Evolutionary conservation across 2,329 filamentous ascomycete species (phyloP).

Genomic region (Pseudogymnoascus verrucosus): DNA sequence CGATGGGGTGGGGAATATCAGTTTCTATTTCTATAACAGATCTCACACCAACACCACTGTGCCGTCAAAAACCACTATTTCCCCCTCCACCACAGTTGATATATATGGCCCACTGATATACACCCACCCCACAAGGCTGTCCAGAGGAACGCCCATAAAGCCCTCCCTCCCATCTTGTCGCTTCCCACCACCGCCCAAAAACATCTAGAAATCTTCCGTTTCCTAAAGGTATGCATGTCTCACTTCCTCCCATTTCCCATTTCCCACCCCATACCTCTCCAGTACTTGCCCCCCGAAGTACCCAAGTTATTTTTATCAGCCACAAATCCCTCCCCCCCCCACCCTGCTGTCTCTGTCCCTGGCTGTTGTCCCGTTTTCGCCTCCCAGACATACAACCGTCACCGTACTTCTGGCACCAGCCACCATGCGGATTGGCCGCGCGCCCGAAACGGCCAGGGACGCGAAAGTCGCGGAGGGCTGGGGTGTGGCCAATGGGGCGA

Average conservation of each 20-base stretch:
- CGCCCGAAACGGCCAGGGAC: background rate
- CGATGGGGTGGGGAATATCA: background rate
- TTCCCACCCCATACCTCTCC: background rate
- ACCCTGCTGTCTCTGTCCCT: background rate
- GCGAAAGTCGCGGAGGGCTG: background rate
- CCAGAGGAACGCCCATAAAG: background rate
- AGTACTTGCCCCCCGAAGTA: background rate
- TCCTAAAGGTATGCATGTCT: background rate
- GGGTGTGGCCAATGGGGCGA: background rate
- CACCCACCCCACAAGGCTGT: background rate
- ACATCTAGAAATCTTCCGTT: background rate
- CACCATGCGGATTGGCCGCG: background rate
- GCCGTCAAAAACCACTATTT: background rate
- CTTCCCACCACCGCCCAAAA: background rate
- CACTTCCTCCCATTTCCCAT: background rate
- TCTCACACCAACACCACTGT: background rate
- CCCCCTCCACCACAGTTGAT: background rate
- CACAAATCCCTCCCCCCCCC: background rate
- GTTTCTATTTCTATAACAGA: background rate
- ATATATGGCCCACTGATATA: too few species aligned
- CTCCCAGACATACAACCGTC: background rate
- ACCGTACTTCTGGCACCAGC: background rate
- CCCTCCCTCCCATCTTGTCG: background rate
- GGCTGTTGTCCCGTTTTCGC: background rate
- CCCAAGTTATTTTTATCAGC: background rate